Evolutionary conservation across 805 yeast genomes (phyloP).

Genomic region (Debaryomyces maramus): DNA sequence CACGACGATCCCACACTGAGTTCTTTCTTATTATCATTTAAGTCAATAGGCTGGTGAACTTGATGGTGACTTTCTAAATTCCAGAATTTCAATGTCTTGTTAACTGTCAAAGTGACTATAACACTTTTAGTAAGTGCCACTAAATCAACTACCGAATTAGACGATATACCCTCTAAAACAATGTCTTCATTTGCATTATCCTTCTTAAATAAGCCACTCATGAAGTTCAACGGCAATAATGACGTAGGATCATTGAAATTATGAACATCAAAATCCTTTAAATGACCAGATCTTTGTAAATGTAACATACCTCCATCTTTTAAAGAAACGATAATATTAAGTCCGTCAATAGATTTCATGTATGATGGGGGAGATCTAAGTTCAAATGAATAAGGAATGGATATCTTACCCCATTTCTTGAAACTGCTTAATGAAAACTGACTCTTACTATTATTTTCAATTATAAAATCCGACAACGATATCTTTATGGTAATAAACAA

Average conservation of each 20-base stretch:
- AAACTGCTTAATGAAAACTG: constrained; percentile 31
- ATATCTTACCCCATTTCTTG: constrained; percentile 63
- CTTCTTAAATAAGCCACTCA: constrained; percentile 22
- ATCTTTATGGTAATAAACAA: constrained; percentile 52
- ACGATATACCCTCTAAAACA: constrained; percentile 38
- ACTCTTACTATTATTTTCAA: constrained; percentile 13
- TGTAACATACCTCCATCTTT: constrained; percentile 78
- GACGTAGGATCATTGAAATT: constrained; percentile 53
- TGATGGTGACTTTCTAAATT: constrained; percentile 40
- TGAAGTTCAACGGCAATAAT: constrained; percentile 30
- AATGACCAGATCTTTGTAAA: constrained; percentile 42
- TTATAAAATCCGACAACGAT: constrained; percentile 44
- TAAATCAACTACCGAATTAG: constrained; percentile 44
- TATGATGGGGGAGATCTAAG: constrained; percentile 33
- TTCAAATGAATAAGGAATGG: constrained; percentile 63
- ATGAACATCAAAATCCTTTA: constrained; percentile 39
- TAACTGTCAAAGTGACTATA: constrained; percentile 54
- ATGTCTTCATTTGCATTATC: constrained; percentile 13
- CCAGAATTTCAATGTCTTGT: constrained; percentile 62
- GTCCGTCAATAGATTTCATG: constrained; percentile 42
- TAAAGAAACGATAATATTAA: constrained; percentile 56
- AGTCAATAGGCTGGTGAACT: constrained; percentile 12
- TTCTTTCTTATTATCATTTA: constrained; percentile 10
- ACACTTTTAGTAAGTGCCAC: constrained; percentile 35
- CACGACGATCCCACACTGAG: constrained; percentile 12